Base-by-base conservation (phyloP, 495 filamentous ascomycete species). In the Talaromyces trachyspermus region DNA sequence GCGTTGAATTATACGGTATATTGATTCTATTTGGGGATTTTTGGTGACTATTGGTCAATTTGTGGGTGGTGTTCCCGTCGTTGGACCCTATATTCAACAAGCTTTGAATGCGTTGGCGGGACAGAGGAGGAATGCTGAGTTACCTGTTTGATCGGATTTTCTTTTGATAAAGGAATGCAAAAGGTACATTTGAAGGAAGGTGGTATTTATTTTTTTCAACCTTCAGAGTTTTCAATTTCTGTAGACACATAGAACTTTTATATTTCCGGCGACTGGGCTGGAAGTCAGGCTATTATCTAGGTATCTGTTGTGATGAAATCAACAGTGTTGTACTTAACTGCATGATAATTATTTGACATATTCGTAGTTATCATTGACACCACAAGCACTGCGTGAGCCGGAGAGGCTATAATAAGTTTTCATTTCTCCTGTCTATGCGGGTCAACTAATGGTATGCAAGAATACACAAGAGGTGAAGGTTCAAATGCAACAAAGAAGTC, bases 11-110 rank as follows among this genome's bases (percentile, higher is more conserved):
- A 6, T 97, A 95, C 65, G 92, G 92, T 22, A 86, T 97, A 27
- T 76, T 95, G 54, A 79, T 95, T 22, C 72, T 98, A 37, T 98
- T 98, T 70, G 90, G 91, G 17, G 92, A 98, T 61, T 96, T 65
- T 76, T 95, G 30, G 80, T 87, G n/a, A 95, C 91, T 11, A 88
- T 96, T 49, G 84, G 83, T 0, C 79, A 86, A 46, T 95, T 97
- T 61, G 84, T 85, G 19, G 80, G 83, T 27, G 89, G 86, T 58
- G 66, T 95, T 12, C 92, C 92, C 0, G 79, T 96, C 10, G 70
- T 96, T 8, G 89, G 89, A 18, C 85, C 88, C 6, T 91, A 87
- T 53, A 81, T 95, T 56, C 81, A 84, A 52, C 59, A 73, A 51
- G 73, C 65, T 3, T 66, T 91, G 49, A 84, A 91, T 60, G 69